Conservation (phyloP, 345 rosid species). For the Bruguiera gymnorhiza region DNA sequence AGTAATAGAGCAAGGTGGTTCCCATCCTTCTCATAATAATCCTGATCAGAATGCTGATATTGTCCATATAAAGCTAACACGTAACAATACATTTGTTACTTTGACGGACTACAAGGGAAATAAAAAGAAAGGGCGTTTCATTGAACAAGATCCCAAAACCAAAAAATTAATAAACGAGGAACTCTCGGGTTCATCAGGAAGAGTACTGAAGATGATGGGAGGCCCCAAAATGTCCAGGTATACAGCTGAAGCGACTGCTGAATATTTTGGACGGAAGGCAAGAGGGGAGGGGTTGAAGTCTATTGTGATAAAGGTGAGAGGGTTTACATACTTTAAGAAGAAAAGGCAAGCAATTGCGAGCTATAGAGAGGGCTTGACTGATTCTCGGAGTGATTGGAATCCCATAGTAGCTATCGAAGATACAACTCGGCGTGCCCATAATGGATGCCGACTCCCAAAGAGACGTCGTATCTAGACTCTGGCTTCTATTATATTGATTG, state of each 20-base stretch:
- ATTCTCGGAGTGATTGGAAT: constrained; percentile 41
- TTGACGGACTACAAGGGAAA: constrained; percentile 83
- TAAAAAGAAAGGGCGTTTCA: constrained; percentile 28
- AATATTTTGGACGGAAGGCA: constrained; percentile 62
- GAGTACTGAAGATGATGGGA: constrained; percentile 50
- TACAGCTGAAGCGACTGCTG: constrained; percentile 90
- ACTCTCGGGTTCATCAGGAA: constrained; percentile 53
- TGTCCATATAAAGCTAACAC: constrained; percentile 62
- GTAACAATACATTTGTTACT: constrained; percentile 74
- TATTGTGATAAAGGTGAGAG: constrained; percentile 80
- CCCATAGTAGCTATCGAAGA: constrained; percentile 79
- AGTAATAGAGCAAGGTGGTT: constrained; percentile 40
- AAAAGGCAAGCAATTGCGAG: constrained; percentile 76
- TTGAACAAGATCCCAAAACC: too few relatives aligned
- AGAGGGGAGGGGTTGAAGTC: constrained; percentile 69
- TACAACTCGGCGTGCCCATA: constrained; percentile 73
- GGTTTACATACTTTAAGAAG: constrained; percentile 74
- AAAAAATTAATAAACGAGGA: too few relatives aligned
- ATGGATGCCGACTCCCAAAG: constrained; percentile 84
- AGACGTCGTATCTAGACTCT: constrained; percentile 56
- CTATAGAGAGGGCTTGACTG: constrained; percentile 64
- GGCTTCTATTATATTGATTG: not conserved
- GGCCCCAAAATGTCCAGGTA: constrained; percentile 58
- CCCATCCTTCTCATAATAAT: constrained; percentile 22
- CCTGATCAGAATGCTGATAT: constrained; percentile 56